Evolutionary conservation across 192 early-diverging fungal species (phyloP).

Genomic region (Gonapodya prolifera): DNA sequence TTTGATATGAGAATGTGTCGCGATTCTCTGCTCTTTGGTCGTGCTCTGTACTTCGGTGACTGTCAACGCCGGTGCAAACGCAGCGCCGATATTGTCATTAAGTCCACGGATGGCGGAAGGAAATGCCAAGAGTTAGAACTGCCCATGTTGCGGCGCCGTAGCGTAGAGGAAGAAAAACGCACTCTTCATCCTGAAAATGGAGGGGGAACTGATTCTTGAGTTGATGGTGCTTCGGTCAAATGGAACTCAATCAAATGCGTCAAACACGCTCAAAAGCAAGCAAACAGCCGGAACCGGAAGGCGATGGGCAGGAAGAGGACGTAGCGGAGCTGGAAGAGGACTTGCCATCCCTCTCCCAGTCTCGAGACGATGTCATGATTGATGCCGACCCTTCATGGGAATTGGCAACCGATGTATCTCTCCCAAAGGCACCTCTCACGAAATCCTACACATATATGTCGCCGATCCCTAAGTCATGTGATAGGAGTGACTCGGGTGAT

Average conservation of each 20-base stretch:
- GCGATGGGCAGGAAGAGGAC: background rate
- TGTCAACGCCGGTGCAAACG: background rate
- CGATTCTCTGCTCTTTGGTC: conserved; percentile 86
- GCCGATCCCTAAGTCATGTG: background rate
- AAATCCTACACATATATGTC: background rate
- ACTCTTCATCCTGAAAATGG: background rate
- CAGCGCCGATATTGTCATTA: too few relatives aligned
- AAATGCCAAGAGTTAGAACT: too few relatives aligned
- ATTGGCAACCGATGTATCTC: background rate
- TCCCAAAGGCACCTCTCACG: background rate
- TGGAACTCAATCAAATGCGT: background rate
- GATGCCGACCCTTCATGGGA: background rate
- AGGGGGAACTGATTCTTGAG: too few relatives aligned
- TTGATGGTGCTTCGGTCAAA: too few relatives aligned
- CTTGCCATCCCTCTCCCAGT: background rate
- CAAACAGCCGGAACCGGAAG: background rate
- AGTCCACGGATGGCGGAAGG: too few relatives aligned
- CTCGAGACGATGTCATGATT: background rate
- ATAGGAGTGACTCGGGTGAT: background rate
- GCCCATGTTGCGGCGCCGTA: too few relatives aligned
- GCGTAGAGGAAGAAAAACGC: background rate
- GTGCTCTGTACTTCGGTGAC: conserved; percentile 79
- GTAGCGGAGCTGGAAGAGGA: too few relatives aligned
- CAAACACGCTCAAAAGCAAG: background rate
- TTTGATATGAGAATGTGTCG: conserved; percentile 96